These are phyloP conservation scores for Tephrocybe sp. DNA, from an alignment of 768 basidiomycete genomes.

Conservation along the genomic window DNA sequence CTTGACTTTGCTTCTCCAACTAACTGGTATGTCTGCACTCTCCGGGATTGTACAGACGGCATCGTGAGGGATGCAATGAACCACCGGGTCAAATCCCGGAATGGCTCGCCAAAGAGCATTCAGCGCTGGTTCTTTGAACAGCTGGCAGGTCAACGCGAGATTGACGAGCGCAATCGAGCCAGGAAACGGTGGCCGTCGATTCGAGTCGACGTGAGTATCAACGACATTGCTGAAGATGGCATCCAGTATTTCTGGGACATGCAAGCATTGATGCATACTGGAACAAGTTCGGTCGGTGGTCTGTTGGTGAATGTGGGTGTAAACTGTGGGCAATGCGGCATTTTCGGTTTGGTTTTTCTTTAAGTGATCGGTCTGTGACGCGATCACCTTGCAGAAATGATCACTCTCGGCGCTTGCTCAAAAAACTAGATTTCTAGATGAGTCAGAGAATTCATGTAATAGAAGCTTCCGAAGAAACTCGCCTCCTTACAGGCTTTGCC, in stretches of 20 bases:
- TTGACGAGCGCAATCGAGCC: constrained; percentile 4
- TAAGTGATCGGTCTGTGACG: no score
- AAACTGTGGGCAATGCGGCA: no score
- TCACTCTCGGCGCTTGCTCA: no score
- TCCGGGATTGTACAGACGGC: constrained; percentile 5
- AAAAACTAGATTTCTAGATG: no score
- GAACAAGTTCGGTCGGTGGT: no score
- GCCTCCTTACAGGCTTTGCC: no score
- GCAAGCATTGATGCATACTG: constrained; percentile 5
- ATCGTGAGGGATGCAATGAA: constrained; percentile 2
- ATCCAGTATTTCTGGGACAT: constrained; percentile 6
- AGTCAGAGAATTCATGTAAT: no score
- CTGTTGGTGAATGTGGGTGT: no score
- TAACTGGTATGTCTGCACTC: neutral
- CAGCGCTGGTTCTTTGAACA: constrained; percentile 8
- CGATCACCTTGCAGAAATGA: no score
- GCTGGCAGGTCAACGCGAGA: constrained; percentile 2
- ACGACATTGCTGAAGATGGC: constrained; percentile 6
- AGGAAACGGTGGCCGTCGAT: neutral
- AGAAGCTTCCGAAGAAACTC: no score
- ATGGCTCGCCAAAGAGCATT: constrained; percentile 7
- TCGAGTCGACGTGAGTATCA: neutral
- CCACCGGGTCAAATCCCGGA: constrained; percentile 1
- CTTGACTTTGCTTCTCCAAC: constrained; percentile 1
- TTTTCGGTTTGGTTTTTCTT: no score